Percentiles rank a stretch among this genome's conserved stretches.
Conservation (phyloP, 192 early-diverging fungal species). For the Podochytrium sp. region DNA sequence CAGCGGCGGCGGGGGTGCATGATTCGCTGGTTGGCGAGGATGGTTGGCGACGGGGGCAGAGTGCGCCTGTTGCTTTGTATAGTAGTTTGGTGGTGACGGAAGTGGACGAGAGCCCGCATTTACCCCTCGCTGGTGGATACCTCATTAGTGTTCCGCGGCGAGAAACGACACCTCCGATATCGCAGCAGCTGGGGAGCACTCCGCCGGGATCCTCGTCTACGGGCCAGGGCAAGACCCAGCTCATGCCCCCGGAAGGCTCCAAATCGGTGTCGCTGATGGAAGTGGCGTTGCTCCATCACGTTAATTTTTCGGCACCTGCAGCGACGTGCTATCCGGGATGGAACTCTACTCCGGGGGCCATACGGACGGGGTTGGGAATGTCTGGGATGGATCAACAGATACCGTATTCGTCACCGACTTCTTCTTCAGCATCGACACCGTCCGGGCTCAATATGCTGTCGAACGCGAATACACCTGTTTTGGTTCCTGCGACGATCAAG, state of each 20-base stretch:
- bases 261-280: not conserved
- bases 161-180: slow-evolving; percentile 3
- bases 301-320: not conserved
- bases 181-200: not conserved
- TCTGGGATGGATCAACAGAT: too few relatives aligned
- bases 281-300: slow-evolving; percentile 12
- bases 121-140: slow-evolving; percentile 16
- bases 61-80: too few relatives aligned
- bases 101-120: too few relatives aligned
- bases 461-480: slow-evolving; percentile 20
- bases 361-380: too few relatives aligned
- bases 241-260: slow-evolving; percentile 4
- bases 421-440: slow-evolving; percentile 7
- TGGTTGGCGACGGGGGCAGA: too few relatives aligned
- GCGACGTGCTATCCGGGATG: slow-evolving; percentile 21
- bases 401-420: not conserved
- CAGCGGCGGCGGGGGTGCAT: not conserved
- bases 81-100: not conserved
- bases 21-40: not conserved
- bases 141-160: slow-evolving; percentile 11
- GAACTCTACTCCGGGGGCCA: not conserved
- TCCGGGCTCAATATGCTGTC: not conserved
- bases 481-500: slow-evolving; percentile 1
- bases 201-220: not conserved
- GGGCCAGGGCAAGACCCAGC: not conserved